These are phyloP conservation scores for Solanum medicagineum DNA, from an alignment of 257 asterid genomes.

Conservation along the genomic window DNA sequence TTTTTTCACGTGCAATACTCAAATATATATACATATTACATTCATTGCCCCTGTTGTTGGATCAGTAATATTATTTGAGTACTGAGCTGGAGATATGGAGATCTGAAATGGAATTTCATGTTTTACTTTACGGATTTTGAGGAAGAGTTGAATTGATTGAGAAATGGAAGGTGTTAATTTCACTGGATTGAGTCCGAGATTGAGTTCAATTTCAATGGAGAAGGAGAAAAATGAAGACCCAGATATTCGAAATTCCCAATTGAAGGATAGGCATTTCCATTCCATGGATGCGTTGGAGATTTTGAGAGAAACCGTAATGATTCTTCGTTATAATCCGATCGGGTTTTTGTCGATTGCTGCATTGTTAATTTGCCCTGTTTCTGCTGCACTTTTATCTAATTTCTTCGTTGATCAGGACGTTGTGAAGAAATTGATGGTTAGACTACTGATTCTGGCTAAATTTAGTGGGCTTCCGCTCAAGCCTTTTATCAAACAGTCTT, in stretches of 20 bases:
- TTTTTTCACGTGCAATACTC: background rate
- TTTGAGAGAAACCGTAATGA: conserved; percentile 70
- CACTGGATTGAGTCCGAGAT: conserved; percentile 43
- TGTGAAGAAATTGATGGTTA: conserved; percentile 35
- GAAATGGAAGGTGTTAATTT: conserved; percentile 38
- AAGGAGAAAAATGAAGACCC: conserved; percentile 26
- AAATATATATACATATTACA: background rate
- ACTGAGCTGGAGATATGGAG: background rate
- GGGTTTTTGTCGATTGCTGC: conserved; percentile 58
- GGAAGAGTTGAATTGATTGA: background rate
- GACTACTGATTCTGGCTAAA: conserved; percentile 54
- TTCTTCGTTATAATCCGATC: conserved; percentile 57
- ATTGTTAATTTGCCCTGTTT: conserved; percentile 63
- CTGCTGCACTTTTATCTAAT: conserved; percentile 63
- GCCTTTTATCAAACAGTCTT: conserved; percentile 61
- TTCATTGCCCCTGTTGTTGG: background rate
- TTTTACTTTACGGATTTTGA: background rate
- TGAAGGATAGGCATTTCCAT: conserved; percentile 42
- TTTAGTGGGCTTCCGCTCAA: conserved; percentile 65
- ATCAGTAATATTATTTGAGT: background rate
- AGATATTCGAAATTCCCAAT: conserved; percentile 25
- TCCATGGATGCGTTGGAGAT: conserved; percentile 71
- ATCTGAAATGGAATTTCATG: background rate
- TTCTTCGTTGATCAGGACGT: conserved; percentile 53
- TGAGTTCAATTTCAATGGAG: conserved; percentile 10